Evolutionary conservation across 106 monocot species (phyloP).

Genomic region (Allium fistulosum): DNA sequence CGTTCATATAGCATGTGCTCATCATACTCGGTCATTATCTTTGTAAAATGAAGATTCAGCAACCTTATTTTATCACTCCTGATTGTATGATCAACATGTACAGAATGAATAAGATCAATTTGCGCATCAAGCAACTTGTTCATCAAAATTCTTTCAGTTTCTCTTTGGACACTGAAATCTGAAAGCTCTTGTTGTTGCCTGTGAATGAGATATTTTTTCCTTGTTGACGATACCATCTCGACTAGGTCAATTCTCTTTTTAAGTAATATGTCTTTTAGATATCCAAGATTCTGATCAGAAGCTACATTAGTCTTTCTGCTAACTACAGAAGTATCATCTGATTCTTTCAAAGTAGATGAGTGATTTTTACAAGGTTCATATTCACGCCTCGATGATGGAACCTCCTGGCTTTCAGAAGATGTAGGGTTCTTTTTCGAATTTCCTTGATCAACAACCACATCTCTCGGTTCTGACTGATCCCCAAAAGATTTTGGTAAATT

Average conservation of each 20-base stretch:
- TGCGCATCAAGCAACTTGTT: conserved; percentile 13
- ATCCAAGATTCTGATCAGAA: conserved; percentile 12
- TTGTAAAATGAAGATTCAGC: conserved; percentile 31
- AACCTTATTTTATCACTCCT: conserved; percentile 18
- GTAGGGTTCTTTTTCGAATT: neutral
- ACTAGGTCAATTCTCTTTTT: conserved; percentile 25
- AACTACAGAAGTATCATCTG: conserved; percentile 3
- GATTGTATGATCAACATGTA: conserved; percentile 13
- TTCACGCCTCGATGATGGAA: neutral
- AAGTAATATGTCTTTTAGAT: conserved; percentile 21
- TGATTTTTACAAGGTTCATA: neutral
- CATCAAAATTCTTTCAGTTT: conserved; percentile 23
- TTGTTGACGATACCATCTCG: conserved; percentile 24
- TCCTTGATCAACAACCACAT: neutral
- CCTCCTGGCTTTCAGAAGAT: neutral
- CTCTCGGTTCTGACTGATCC: neutral
- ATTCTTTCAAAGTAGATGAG: neutral
- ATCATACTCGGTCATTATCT: conserved; percentile 21
- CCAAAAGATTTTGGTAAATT: too few species aligned
- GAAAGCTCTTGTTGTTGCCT: conserved; percentile 33
- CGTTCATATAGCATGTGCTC: conserved; percentile 31
- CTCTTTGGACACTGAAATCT: conserved; percentile 24
- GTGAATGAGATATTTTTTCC: conserved; percentile 19
- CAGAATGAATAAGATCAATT: conserved; percentile 13
- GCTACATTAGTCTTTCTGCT: conserved; percentile 2